These are phyloP conservation scores for Leptographium wingfieldii DNA, from an alignment of 2,329 filamentous ascomycete species.

Conservation along the genomic window DNA sequence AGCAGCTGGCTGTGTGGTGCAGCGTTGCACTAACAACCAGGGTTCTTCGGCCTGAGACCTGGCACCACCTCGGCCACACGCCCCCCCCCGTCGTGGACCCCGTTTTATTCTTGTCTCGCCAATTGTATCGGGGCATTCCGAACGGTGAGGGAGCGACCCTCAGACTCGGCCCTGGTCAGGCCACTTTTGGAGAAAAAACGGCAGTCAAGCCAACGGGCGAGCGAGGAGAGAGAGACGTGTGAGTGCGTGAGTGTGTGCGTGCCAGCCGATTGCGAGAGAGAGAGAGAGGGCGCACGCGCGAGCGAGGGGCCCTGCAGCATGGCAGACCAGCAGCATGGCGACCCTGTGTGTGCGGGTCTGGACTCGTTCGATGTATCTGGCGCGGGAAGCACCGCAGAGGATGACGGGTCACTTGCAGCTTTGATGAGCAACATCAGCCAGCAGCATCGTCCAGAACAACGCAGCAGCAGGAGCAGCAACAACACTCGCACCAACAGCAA, in stretches of 20 bases:
- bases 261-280: too few species aligned
- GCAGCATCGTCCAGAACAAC: not conserved
- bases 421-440: slow-evolving; percentile 6
- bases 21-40: not conserved
- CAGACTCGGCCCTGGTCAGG: not conserved
- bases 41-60: not conserved
- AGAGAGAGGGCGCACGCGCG: not conserved
- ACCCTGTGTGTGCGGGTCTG: slow-evolving; percentile 11
- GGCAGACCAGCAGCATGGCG: slow-evolving; percentile 10
- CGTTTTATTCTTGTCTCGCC: not conserved
- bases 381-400: not conserved
- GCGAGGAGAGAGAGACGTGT: not conserved
- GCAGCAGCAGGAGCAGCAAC: not conserved
- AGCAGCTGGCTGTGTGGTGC: not conserved
- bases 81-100: not conserved
- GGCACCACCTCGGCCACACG: not conserved
- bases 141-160: not conserved
- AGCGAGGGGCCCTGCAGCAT: slow-evolving; percentile 5
- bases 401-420: slow-evolving; percentile 4
- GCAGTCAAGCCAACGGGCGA: not conserved
- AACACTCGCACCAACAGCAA: not conserved
- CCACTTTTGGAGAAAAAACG: not conserved
- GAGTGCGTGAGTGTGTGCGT: too few species aligned
- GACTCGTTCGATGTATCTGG: slow-evolving; percentile 10
- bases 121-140: not conserved